Base-by-base conservation (phyloP, 2,329 filamentous ascomycete genomes). In the Cordyceps pruinosa region DNA sequence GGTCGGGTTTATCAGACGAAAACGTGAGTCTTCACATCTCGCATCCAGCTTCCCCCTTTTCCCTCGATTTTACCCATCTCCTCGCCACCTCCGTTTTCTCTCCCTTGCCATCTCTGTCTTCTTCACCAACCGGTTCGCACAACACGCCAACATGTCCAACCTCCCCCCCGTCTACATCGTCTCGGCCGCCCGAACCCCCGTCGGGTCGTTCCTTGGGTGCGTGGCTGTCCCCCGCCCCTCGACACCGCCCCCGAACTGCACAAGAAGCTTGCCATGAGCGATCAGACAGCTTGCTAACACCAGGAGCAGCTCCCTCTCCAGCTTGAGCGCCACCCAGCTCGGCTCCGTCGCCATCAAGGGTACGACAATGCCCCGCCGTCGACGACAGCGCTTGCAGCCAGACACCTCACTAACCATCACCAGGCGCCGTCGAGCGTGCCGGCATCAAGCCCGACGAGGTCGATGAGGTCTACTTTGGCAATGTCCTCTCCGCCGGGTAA, bases 401-500 rank as follows among this genome's bases (percentile, higher is more conserved):
- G 32, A n/a, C n/a, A n/a, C n/a, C n/a, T n/a, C n/a, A n/a, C 62
- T 63, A 56, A 62, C 59, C 44, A 57, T 34, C 49, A 26, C 58
- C 8, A 87, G 84, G 80, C 67, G 93, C 93, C 61, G 83, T 99
- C 64, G 88, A 91, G 76, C 88, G 90, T 68, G 89, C 88, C 47
- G 86, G 94, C 57, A 85, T 99, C 77, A 92, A 95, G 77, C 82
- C 90, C 56, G 85, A 91, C 68, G 85, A 96, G 71, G 89, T 99
- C 58, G 86, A 99, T 71, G 94, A 99, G 74, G 90, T 99, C 70
- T 95, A 94, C 80, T 95, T 97, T 70, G 94, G 94, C 74, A 99
- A 99, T 79, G 94, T 99, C 64, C 83, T 99, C 68, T 96, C 92
- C 59, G 94, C 93, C 72, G 92, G 93, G 92, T 96, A 82, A n/a